Conservation (phyloP, 1,139 yeast genomes). For the Yamadazyma jaroonii region DNA sequence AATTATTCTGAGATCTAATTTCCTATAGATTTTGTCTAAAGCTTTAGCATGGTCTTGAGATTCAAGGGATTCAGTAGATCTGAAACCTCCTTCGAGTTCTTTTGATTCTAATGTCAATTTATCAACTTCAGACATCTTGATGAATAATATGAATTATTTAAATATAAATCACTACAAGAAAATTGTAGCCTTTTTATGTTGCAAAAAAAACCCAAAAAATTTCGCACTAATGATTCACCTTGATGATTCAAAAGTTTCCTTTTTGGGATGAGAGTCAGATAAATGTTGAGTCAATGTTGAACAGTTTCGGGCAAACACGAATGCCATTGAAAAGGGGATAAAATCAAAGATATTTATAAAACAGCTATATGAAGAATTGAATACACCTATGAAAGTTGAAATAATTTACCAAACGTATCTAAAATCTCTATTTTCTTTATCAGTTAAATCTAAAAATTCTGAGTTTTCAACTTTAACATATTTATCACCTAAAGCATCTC, state of each 20-base stretch:
- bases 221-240: conserved; percentile 2
- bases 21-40: conserved; percentile 61
- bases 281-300: no score
- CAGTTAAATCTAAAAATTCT: conserved; percentile 15
- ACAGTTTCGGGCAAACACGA: no score
- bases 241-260: conserved; percentile 1
- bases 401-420: conserved; percentile 14
- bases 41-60: conserved; percentile 19
- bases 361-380: no score
- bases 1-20: conserved; percentile 67
- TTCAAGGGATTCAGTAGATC: background rate
- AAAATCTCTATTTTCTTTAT: conserved; percentile 18
- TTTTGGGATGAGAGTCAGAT: background rate
- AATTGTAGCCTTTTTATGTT: conserved; percentile 1
- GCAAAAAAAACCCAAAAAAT: conserved; percentile 1
- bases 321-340: no score
- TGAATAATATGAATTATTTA: no score
- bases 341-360: no score
- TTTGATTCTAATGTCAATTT: background rate
- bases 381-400: background rate
- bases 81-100: background rate
- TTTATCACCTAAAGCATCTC: conserved; percentile 16
- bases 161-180: background rate
- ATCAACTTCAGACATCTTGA: conserved; percentile 2
- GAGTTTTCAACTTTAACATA: conserved; percentile 11